phyloP scores from a whole-genome alignment of 2,329 filamentous ascomycete species.

The Paradendryphiella salina region DNA sequence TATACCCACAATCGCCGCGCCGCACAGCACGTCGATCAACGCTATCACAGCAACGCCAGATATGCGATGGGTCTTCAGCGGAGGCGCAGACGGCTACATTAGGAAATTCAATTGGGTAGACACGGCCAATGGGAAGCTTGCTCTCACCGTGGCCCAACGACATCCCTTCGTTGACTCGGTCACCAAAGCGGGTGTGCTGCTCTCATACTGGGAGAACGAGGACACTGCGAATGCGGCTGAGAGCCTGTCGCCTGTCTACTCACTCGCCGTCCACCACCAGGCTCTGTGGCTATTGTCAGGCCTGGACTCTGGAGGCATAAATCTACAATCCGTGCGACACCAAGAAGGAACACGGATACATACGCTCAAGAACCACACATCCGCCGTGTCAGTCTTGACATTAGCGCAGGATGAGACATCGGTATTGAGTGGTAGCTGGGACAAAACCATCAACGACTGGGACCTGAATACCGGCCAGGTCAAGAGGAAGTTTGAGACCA shows the following conservation, averaged over 20 bases:
- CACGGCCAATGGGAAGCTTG: conserved; percentile 91
- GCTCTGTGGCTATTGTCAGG: conserved; percentile 91
- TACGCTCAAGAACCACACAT: conserved; percentile 79
- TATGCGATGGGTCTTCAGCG: conserved; percentile 91
- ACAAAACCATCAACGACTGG: conserved; percentile 93
- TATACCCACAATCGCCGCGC: conserved; percentile 93
- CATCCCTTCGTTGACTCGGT: conserved; percentile 98
- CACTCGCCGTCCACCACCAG: conserved; percentile 84
- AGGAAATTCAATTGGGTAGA: conserved; percentile 95
- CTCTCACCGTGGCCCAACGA: conserved; percentile 89
- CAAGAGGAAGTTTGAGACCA: conserved; percentile 74
- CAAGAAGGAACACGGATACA: conserved; percentile 91
- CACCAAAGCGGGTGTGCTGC: conserved; percentile 87
- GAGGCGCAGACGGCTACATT: conserved; percentile 92
- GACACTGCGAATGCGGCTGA: conserved; percentile 66
- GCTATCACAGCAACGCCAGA: conserved; percentile 89
- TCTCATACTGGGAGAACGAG: conserved; percentile 99
- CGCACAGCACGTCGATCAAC: conserved; percentile 94
- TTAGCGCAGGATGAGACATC: conserved; percentile 83
- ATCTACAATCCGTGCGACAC: conserved; percentile 88
- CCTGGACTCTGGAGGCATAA: conserved; percentile 87
- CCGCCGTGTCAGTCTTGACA: conserved; percentile 85
- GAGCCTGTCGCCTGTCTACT: conserved; percentile 85
- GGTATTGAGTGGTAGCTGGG: conserved; percentile 92
- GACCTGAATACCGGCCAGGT: conserved; percentile 84